Conservation (phyloP, 176 grass and related monocot genomes). For the Ensete glaucum region DNA sequence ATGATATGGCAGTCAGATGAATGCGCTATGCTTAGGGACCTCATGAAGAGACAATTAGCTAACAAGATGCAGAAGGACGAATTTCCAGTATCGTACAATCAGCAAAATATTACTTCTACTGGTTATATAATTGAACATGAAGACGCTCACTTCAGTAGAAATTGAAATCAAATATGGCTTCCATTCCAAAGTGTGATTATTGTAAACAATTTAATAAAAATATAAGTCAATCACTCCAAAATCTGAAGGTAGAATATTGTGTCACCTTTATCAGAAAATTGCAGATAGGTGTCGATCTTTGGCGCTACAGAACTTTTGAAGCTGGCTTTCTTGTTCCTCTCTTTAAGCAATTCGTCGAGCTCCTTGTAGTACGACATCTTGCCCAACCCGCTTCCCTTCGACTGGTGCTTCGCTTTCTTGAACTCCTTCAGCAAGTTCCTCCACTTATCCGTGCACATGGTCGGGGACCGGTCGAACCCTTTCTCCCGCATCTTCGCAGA, state of each 20-base stretch:
- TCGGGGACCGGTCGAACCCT: conserved; percentile 82
- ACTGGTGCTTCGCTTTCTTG: conserved; percentile 92
- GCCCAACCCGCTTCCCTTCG: conserved; percentile 47
- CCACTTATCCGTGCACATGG: conserved; percentile 99
- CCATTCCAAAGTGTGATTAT: neutral
- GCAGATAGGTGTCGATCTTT: conserved; percentile 81
- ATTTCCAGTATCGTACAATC: no score
- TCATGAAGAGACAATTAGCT: no score
- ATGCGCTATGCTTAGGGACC: no score
- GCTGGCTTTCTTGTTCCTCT: conserved; percentile 39
- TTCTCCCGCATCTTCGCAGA: conserved; percentile 87
- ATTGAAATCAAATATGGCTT: neutral
- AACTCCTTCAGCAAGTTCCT: conserved; percentile 94
- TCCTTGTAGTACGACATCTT: conserved; percentile 99
- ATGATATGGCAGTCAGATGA: no score
- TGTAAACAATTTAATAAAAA: neutral
- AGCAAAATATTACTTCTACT: no score
- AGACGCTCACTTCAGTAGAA: neutral
- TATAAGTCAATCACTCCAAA: neutral
- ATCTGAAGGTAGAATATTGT: no score
- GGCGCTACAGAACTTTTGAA: conserved; percentile 38
- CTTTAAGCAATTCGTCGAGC: conserved; percentile 92
- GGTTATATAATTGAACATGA: no score
- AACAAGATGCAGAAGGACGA: no score
- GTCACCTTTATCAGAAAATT: conserved; percentile 51